phyloP scores from a whole-genome alignment of 768 basidiomycete genomes.

The Pulveroboletus sp. region DNA sequence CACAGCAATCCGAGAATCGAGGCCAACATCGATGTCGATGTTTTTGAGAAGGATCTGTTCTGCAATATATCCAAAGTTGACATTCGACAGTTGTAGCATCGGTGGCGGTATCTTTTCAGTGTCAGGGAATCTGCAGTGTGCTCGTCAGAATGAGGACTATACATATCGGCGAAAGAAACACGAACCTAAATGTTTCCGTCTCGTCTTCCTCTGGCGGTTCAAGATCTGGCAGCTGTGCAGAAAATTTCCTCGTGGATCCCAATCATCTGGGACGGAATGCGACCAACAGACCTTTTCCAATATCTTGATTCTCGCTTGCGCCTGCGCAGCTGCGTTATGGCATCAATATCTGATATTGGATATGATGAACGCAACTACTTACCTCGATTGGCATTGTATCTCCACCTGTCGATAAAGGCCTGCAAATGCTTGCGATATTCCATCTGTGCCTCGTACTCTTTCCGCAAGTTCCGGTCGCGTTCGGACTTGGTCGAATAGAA shows the following conservation, averaged over 20 bases:
- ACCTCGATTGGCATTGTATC: slow-evolving; percentile 95
- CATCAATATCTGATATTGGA: neutral
- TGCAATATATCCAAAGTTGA: slow-evolving; percentile 80
- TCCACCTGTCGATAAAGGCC: slow-evolving; percentile 97
- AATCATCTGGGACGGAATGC: neutral
- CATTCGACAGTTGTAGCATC: slow-evolving; percentile 85
- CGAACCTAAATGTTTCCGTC: slow-evolving; percentile 84
- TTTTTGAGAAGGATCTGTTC: slow-evolving; percentile 73
- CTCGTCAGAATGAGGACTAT: neutral
- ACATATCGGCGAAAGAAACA: neutral
- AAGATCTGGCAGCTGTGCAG: slow-evolving; percentile 89
- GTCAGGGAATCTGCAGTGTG: slow-evolving; percentile 71
- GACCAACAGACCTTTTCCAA: slow-evolving; percentile 58
- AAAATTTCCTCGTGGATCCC: too few species aligned
- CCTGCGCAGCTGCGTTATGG: slow-evolving; percentile 67
- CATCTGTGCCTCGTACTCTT: slow-evolving; percentile 96
- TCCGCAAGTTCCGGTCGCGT: slow-evolving; percentile 82
- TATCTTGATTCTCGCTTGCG: slow-evolving; percentile 74
- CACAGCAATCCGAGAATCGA: slow-evolving; percentile 94
- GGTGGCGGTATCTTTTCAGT: slow-evolving; percentile 98
- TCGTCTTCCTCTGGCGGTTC: slow-evolving; percentile 92
- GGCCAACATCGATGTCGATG: slow-evolving; percentile 85
- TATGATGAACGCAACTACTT: slow-evolving; percentile 12
- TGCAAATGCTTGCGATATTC: slow-evolving; percentile 93
- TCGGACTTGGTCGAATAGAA: slow-evolving; percentile 99